These are phyloP conservation scores for Lasiodiplodia gonubiensis DNA, from an alignment of 2,329 filamentous ascomycete species.

Conservation along the genomic window DNA sequence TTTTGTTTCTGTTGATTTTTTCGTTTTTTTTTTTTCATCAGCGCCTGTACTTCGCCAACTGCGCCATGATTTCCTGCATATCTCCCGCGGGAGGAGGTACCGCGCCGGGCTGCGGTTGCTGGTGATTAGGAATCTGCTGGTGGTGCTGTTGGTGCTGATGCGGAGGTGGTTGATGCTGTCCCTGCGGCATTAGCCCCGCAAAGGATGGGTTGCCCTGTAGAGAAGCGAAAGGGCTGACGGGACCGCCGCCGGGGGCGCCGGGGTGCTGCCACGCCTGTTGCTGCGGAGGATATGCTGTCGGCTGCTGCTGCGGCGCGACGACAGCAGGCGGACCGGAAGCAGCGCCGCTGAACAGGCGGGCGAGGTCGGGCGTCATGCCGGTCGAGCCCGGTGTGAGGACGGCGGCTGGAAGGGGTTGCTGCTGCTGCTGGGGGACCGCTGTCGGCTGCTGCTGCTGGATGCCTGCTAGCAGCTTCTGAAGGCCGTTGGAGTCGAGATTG, in stretches of 20 bases:
- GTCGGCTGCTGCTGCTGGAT: conserved; percentile 49
- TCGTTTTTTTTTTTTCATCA: conserved; percentile 38
- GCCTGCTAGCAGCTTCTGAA: conserved; percentile 71
- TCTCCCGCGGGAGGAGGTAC: conserved; percentile 37
- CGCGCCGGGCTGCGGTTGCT: conserved; percentile 36
- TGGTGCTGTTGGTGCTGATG: conserved; percentile 41
- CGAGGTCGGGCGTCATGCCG: conserved; percentile 43
- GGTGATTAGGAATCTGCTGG: conserved; percentile 34
- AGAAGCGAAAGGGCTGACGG: conserved; percentile 38
- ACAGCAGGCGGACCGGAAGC: conserved; percentile 37
- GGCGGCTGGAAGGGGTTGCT: conserved; percentile 30
- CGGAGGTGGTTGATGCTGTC: conserved; percentile 26
- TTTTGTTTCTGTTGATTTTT: neutral
- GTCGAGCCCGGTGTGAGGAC: conserved; percentile 26
- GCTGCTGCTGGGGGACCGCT: conserved; percentile 41
- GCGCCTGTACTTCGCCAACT: conserved; percentile 69
- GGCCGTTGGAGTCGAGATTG: conserved; percentile 69
- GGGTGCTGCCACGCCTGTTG: conserved; percentile 39
- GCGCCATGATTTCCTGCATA: conserved; percentile 77
- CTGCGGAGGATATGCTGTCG: conserved; percentile 34
- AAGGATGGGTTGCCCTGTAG: conserved; percentile 39
- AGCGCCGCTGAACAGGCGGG: conserved; percentile 43
- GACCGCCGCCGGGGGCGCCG: conserved; percentile 29
- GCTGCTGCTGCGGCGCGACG: conserved; percentile 34
- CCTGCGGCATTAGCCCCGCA: conserved; percentile 38